Evolutionary conservation across 2,329 filamentous ascomycete species (phyloP).

Genomic region (Fusarium devonianum): DNA sequence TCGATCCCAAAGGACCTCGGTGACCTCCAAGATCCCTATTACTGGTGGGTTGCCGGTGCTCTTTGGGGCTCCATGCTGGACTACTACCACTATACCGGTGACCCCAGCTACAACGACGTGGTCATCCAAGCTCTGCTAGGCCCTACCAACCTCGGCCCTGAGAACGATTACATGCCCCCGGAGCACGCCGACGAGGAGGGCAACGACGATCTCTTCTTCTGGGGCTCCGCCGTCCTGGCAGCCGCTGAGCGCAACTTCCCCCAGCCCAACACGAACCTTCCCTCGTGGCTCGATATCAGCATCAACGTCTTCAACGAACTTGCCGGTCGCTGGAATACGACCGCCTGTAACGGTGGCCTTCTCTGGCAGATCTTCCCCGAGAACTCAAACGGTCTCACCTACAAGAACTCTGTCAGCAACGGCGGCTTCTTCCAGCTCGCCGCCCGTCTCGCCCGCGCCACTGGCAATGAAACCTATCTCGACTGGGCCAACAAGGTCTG

Average conservation of each 20-base stretch:
- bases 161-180: slow-evolving; percentile 67
- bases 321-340: slow-evolving; percentile 72
- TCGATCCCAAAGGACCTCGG: slow-evolving; percentile 61
- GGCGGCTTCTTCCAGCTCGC: slow-evolving; percentile 84
- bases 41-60: slow-evolving; percentile 72
- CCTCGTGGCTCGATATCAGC: slow-evolving; percentile 71
- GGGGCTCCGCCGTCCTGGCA: slow-evolving; percentile 71
- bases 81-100: slow-evolving; percentile 72
- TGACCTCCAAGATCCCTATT: slow-evolving; percentile 71
- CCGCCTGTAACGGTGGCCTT: slow-evolving; percentile 73
- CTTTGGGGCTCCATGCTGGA: slow-evolving; percentile 73
- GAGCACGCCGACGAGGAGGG: slow-evolving; percentile 67
- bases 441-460: slow-evolving; percentile 75
- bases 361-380: slow-evolving; percentile 82
- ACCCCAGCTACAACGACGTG: slow-evolving; percentile 66
- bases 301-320: slow-evolving; percentile 78
- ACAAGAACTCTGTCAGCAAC: slow-evolving; percentile 85
- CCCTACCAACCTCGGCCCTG: slow-evolving; percentile 61
- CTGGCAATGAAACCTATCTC: slow-evolving; percentile 69
- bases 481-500: slow-evolving; percentile 73
- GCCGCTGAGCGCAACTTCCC: slow-evolving; percentile 75
- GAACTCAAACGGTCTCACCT: slow-evolving; percentile 77
- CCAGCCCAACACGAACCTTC: slow-evolving; percentile 62
- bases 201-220: slow-evolving; percentile 80
- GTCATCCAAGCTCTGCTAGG: slow-evolving; percentile 65